phyloP scores from a whole-genome alignment of 352 stramenopile genomes.

The Phytophthora lateralis region DNA sequence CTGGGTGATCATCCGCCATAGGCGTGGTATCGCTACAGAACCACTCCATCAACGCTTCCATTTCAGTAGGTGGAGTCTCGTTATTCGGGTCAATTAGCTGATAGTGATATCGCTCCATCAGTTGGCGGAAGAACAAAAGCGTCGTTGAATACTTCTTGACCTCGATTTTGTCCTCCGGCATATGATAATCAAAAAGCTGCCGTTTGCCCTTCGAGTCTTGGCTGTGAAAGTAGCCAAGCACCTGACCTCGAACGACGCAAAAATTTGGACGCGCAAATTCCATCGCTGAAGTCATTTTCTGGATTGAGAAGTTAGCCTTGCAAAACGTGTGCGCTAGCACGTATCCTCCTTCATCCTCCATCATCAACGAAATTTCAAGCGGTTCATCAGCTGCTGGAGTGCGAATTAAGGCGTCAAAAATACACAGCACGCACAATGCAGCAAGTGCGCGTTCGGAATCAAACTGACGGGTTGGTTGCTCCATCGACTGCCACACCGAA shows the following conservation, averaged over 20 bases:
- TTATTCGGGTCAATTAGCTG: slow-evolving; percentile 83
- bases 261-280: slow-evolving; percentile 84
- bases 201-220: slow-evolving; percentile 60
- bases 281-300: slow-evolving; percentile 80
- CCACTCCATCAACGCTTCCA: slow-evolving; percentile 92
- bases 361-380: slow-evolving; percentile 82
- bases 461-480: slow-evolving; percentile 86
- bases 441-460: slow-evolving; percentile 86
- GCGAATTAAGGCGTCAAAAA: slow-evolving; percentile 85
- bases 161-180: slow-evolving; percentile 90
- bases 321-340: slow-evolving; percentile 86
- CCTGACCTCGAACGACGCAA: slow-evolving; percentile 67
- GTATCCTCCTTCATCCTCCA: slow-evolving; percentile 81
- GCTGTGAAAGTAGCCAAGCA: slow-evolving; percentile 84
- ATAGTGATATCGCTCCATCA: slow-evolving; percentile 89
- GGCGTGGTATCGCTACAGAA: slow-evolving; percentile 80
- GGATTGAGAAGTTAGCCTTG: slow-evolving; percentile 83
- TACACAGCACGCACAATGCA: slow-evolving; percentile 74
- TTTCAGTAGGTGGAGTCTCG: slow-evolving; percentile 84
- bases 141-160: slow-evolving; percentile 90
- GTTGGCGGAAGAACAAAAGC: slow-evolving; percentile 82
- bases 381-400: slow-evolving; percentile 74
- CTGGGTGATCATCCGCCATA: slow-evolving; percentile 82
- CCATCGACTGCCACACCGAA: slow-evolving; percentile 89
- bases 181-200: slow-evolving; percentile 88